These are phyloP conservation scores for Thymus quinquecostatus DNA, from an alignment of 257 asterid genomes.

Conservation along the genomic window DNA sequence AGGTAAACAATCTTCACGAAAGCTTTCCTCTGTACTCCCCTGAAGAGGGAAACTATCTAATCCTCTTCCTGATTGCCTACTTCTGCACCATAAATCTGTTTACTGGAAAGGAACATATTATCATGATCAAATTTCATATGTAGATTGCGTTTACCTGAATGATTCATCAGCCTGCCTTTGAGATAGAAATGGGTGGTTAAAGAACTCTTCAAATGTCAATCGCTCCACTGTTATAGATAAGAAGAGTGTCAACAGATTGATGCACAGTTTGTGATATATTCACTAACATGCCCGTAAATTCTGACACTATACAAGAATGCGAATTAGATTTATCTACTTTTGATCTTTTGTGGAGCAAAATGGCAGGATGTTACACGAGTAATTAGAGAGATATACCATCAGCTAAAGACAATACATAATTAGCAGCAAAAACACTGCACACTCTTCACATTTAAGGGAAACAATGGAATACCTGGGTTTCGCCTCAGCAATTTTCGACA, in stretches of 20 bases:
- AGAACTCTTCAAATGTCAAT: constrained; percentile 89
- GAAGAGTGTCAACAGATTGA: constrained; percentile 18
- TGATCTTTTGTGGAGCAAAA: constrained; percentile 1
- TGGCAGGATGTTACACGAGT: not conserved
- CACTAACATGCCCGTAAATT: constrained; percentile 12
- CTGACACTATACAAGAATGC: constrained; percentile 19
- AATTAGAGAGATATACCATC: not conserved
- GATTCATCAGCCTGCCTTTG: constrained; percentile 56
- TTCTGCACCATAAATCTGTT: constrained; percentile 40
- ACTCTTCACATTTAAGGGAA: constrained; percentile 15
- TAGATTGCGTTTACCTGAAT: constrained; percentile 50
- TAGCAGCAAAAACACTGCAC: not conserved
- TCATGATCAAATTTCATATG: constrained; percentile 29
- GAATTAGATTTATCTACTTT: constrained; percentile 14
- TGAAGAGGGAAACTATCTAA: constrained; percentile 55
- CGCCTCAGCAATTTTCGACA: constrained; percentile 77
- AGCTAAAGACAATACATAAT: not conserved
- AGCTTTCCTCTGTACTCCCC: constrained; percentile 48
- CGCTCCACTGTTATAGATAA: constrained; percentile 64
- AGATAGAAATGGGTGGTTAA: constrained; percentile 84
- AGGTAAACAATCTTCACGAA: constrained; percentile 70
- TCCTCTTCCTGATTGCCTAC: constrained; percentile 51
- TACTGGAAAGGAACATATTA: constrained; percentile 11
- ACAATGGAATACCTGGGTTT: constrained; percentile 64
- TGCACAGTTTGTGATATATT: constrained; percentile 7